Evolutionary conservation across 768 basidiomycete genomes (phyloP), one percentile per base, ranked within the genome.

Genomic region (Mycena vulgaris): DNA sequence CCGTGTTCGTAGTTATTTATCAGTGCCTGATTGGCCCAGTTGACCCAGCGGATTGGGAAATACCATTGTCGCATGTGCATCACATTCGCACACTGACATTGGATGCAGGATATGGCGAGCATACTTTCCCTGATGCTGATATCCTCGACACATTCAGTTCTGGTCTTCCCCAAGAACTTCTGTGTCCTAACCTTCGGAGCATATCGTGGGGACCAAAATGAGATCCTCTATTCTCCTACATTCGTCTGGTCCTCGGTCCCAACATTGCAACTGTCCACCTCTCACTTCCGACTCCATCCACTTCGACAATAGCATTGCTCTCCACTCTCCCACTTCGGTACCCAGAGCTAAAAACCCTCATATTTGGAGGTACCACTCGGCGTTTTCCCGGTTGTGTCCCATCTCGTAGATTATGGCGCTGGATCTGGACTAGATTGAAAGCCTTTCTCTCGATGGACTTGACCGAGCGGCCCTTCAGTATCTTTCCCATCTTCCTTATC

Each of bases 291-390:
- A 14, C 30, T 21, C 3, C 11, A 13, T 33, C 19, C 21, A 35
- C 35, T 14, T n/a, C n/a, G n/a, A n/a, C 21, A n/a, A 55, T 55
- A 6, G 17, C 33, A 4, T 14, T 55, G 21, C 61, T 63, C 1
- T 37, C 27, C 30, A 13, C 7, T 28, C 61, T 63, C 25, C 19
- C 37, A 52, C 49, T 63, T 40, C 61, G 25, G 11, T 63, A 63
- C n/a, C 21, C 33, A 28, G 8, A 51, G 5, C 27, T 63, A 19
- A 27, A 35, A 40, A 27, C 2, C 19, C 48, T 62, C 2, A 7
- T 1, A 5, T 52, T 21, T 19, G 37, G 6, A 25, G 25, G n/a
- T n/a, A n/a, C 49, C 0, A 2, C 4, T 8, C 3, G 19, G 30
- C n/a, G 13, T 28, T 14, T 37, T 2, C 33, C 21, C 25, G n/a